Percentiles rank a stretch among this genome's conserved stretches.
phyloP scores from a whole-genome alignment of 805 yeast genomes.

The Zygoascus flipseniorum region DNA sequence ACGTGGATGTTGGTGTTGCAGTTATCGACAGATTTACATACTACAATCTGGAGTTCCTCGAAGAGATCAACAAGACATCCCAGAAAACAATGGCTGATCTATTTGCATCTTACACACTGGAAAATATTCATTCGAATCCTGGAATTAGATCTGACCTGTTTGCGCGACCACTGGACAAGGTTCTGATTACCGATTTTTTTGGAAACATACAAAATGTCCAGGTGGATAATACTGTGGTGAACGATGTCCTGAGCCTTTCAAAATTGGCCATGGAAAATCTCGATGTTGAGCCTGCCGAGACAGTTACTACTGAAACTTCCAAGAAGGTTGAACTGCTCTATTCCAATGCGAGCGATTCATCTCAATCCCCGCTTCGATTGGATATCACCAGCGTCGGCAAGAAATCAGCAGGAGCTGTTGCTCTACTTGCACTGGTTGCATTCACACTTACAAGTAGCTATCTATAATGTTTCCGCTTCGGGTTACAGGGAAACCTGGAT shows the following conservation, averaged over 20 bases:
- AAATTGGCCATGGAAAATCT: not conserved
- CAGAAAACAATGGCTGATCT: slow-evolving; percentile 70
- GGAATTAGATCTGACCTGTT: slow-evolving; percentile 85
- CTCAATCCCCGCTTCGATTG: not conserved
- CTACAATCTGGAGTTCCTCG: slow-evolving; percentile 81
- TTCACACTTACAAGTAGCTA: not conserved
- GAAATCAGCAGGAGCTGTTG: not conserved
- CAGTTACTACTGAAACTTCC: not conserved
- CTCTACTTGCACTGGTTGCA: not conserved
- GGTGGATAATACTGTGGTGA: slow-evolving; percentile 38
- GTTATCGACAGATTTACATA: slow-evolving; percentile 96
- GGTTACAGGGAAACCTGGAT: too few species aligned
- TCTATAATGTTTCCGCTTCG: not conserved
- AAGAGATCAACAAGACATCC: slow-evolving; percentile 69
- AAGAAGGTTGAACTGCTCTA: not conserved
- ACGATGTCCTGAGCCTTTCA: slow-evolving; percentile 8
- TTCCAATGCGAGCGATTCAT: not conserved
- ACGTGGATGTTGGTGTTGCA: slow-evolving; percentile 92
- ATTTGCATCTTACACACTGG: slow-evolving; percentile 76
- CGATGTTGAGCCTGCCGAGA: not conserved
- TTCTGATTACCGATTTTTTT: slow-evolving; percentile 83
- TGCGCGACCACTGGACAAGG: slow-evolving; percentile 55
- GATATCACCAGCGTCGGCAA: not conserved
- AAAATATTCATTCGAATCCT: slow-evolving; percentile 80
- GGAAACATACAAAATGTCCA: slow-evolving; percentile 83